Percentiles rank a stretch among this genome's conserved stretches.
phyloP scores from a whole-genome alignment of 2,329 filamentous ascomycete genomes.

The Claviceps purpurea region DNA sequence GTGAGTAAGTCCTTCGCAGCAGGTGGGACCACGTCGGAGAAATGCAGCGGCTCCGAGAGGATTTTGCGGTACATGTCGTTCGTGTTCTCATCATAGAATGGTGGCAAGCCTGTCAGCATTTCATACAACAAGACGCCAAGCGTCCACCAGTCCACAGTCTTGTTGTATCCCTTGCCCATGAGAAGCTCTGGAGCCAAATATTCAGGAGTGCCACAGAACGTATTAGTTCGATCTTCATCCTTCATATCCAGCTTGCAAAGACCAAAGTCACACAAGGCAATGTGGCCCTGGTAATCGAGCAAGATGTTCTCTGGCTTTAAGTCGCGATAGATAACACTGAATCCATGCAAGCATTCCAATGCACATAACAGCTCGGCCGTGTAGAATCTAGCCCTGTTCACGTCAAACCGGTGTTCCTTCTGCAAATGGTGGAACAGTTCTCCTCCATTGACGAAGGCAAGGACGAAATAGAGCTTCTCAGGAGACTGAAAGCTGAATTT shows the following conservation, averaged over 20 bases:
- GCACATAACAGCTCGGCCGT: slow-evolving; percentile 93
- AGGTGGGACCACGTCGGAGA: slow-evolving; percentile 87
- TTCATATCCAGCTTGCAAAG: slow-evolving; percentile 99
- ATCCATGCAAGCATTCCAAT: slow-evolving; percentile 89
- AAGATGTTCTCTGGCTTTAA: slow-evolving; percentile 83
- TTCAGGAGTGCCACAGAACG: slow-evolving; percentile 95
- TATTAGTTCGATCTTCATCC: slow-evolving; percentile 96
- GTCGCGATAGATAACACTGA: slow-evolving; percentile 88
- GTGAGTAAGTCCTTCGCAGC: slow-evolving; percentile 87
- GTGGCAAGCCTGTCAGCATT: slow-evolving; percentile 93
- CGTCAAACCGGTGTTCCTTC: slow-evolving; percentile 93
- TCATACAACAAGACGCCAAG: slow-evolving; percentile 93
- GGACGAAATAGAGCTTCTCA: slow-evolving; percentile 92
- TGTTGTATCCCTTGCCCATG: slow-evolving; percentile 90
- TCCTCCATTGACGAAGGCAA: slow-evolving; percentile 95
- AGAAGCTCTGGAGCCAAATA: slow-evolving; percentile 92
- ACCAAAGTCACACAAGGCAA: slow-evolving; percentile 94
- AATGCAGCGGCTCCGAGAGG: slow-evolving; percentile 85
- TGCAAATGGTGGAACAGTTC: slow-evolving; percentile 97
- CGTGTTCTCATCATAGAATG: slow-evolving; percentile 98
- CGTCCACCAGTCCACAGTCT: slow-evolving; percentile 99
- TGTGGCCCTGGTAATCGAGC: slow-evolving; percentile 93
- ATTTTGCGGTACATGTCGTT: slow-evolving; percentile 99
- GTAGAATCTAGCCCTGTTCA: slow-evolving; percentile 93
- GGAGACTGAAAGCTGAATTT: slow-evolving; percentile 99